phyloP scores from a whole-genome alignment of 106 monocot genomes.

The Dendrobium catenatum region DNA sequence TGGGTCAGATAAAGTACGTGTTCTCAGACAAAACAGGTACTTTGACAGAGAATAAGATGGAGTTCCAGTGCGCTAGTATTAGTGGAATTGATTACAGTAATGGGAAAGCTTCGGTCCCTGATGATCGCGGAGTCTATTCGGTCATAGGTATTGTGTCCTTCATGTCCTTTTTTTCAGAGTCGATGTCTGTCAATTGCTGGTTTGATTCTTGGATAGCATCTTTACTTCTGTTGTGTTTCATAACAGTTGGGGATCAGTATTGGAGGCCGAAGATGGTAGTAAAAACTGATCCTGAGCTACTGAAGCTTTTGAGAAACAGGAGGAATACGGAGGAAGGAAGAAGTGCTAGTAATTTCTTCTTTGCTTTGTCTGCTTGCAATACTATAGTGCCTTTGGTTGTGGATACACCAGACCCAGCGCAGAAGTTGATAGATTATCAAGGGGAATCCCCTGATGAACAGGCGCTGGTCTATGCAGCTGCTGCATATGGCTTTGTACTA shows the following conservation, averaged over 20 bases:
- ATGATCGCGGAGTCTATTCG: constrained; percentile 13
- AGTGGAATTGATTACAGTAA: constrained; percentile 59
- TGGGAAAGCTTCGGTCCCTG: neutral
- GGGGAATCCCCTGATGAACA: constrained; percentile 97
- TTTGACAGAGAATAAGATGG: constrained; percentile 97
- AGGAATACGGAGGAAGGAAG: constrained; percentile 32
- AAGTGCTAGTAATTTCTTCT: constrained; percentile 51
- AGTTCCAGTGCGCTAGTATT: constrained; percentile 74
- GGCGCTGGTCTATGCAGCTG: constrained; percentile 88
- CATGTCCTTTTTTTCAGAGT: neutral
- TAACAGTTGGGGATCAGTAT: constrained; percentile 46
- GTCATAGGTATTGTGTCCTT: constrained; percentile 35
- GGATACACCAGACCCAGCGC: constrained; percentile 36
- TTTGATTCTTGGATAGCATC: neutral
- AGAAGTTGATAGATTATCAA: constrained; percentile 81
- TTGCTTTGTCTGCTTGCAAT: constrained; percentile 80
- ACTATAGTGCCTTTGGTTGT: constrained; percentile 72
- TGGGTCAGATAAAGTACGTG: constrained; percentile 91
- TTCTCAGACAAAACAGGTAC: constrained; percentile 98
- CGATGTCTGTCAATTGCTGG: constrained; percentile 10
- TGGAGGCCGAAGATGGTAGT: constrained; percentile 75
- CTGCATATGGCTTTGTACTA: constrained; percentile 90
- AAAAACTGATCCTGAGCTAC: constrained; percentile 52
- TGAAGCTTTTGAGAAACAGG: constrained; percentile 34
- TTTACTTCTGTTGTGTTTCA: constrained; percentile 12